Evolutionary conservation across 208 protist species (phyloP), one percentile per base, ranked within the genome.

Genomic region (Wallacemonas sp.): DNA sequence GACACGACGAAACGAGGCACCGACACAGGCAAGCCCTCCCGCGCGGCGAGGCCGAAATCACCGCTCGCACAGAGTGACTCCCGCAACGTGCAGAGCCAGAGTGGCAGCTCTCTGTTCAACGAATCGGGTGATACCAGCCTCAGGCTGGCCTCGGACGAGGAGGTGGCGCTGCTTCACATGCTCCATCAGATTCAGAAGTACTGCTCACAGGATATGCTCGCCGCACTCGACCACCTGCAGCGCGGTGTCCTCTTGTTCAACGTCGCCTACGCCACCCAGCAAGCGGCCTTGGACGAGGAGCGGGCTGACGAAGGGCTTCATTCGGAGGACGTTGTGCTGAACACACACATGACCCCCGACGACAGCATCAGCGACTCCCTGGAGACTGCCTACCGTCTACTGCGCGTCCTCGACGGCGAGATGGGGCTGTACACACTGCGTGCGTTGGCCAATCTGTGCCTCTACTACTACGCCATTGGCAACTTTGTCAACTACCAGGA

Each of bases 391-490:
- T 66, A 60, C 30, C 64, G 70, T 5, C 17, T 82, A 1, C 68
- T 75, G 17, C 31, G 54, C 54, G 31, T 27, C 6, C 31, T 62
- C 17, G 70, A 70, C 15, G 76, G 76, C 62, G 30, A 26, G 1
- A 21, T 26, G 28, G 62, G 54, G 36, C 54, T 64, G 1, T 15
- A 70, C 19, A 68, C 76, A 47, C 42, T 77, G 46, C 76, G 76
- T 2, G 66, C 76, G 0, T 59, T 76, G 14, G 36, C 33, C 28
- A 79, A 75, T 58, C 41, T 76, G 47, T 73, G 68, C 5, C 3
- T 83, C 17, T 78, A 79, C 55, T 74, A 63, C 54, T 76, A 72
- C 59, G 49, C 55, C n/a, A 70, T 61, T 9, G 67, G 70, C 42
- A 45, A 71, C 30, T 61, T 72, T 49, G 41, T 31, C 21, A 36